Percentiles rank a stretch among this genome's conserved stretches.
Evolutionary conservation across 768 basidiomycete genomes (phyloP).

Genomic region (Dacryopinax primogenitus): DNA sequence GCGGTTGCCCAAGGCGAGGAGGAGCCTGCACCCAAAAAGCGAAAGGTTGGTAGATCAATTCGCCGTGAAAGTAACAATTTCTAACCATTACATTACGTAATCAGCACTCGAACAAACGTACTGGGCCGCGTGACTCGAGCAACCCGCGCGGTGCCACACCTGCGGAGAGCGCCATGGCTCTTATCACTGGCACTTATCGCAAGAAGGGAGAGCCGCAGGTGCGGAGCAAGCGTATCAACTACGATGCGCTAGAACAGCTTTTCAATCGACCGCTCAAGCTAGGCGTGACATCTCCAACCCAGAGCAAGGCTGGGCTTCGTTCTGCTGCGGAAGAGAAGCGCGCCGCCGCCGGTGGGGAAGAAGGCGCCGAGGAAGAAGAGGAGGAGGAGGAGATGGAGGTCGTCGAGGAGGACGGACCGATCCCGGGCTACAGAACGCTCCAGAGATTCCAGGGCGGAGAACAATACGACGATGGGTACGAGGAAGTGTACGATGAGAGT

Average conservation of each 20-base stretch:
- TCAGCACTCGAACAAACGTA: conserved; percentile 53
- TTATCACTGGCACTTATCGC: background rate
- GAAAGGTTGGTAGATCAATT: conserved; percentile 52
- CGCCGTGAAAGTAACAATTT: conserved; percentile 24
- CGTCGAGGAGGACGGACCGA: conserved; percentile 5
- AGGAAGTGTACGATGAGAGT: conserved; percentile 17
- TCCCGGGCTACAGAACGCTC: conserved; percentile 29
- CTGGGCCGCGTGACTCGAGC: conserved; percentile 53
- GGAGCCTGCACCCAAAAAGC: conserved; percentile 39
- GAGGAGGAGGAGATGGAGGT: conserved; percentile 17
- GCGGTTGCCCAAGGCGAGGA: conserved; percentile 32
- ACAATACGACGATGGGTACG: conserved; percentile 32
- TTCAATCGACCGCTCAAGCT: conserved; percentile 31
- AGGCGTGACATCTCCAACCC: background rate
- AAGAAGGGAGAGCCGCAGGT: conserved; percentile 69
- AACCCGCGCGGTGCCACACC: conserved; percentile 57
- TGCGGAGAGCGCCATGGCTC: conserved; percentile 48
- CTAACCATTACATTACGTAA: conserved; percentile 6
- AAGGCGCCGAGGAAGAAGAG: conserved; percentile 19
- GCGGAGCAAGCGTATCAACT: conserved; percentile 86
- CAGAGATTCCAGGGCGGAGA: conserved; percentile 26
- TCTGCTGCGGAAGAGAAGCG: background rate
- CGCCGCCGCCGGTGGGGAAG: background rate
- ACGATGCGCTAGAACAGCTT: conserved; percentile 71
- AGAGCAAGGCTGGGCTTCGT: conserved; percentile 13